These are phyloP conservation scores for Arxiozyma heterogenica DNA, from an alignment of 1,139 yeast genomes.

Conservation along the genomic window DNA sequence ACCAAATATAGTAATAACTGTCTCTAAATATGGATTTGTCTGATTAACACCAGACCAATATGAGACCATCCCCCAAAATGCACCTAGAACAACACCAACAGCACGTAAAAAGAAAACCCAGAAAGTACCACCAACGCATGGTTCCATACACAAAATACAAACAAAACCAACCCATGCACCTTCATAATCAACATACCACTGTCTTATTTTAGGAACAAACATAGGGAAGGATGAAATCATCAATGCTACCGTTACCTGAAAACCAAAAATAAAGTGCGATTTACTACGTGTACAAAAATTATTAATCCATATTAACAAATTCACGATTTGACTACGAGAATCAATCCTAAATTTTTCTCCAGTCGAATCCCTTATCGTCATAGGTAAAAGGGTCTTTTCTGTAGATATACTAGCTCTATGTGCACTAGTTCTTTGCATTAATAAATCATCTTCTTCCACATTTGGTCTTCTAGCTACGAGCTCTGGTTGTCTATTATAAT, in stretches of 20 bases:
- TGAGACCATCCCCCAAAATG: constrained; percentile 42
- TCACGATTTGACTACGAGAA: background rate
- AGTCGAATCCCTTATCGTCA: constrained; percentile 3
- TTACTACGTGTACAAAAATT: constrained; percentile 23
- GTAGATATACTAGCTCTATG: constrained; percentile 2
- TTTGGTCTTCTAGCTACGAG: constrained; percentile 19
- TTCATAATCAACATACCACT: constrained; percentile 38
- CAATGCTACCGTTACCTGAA: constrained; percentile 38
- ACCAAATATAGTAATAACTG: constrained; percentile 36
- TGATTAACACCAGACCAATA: constrained; percentile 37
- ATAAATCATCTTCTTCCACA: constrained; percentile 23
- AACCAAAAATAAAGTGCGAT: constrained; percentile 37
- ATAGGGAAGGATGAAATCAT: constrained; percentile 43
- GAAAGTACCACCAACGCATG: constrained; percentile 44
- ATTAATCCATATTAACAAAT: constrained; percentile 9
- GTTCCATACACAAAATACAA: constrained; percentile 40
- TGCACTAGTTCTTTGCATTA: constrained; percentile 13
- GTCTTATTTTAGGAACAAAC: constrained; percentile 37
- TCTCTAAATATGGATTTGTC: constrained; percentile 37
- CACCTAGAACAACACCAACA: constrained; percentile 39
- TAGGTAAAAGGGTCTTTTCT: constrained; percentile 8
- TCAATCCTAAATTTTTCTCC: background rate
- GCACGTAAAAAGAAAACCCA: constrained; percentile 39
- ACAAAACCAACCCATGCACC: constrained; percentile 49
- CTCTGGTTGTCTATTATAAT: constrained; percentile 11